Evolutionary conservation across 176 grass and related monocot species (phyloP).

Genomic region (Chloris gayana): DNA sequence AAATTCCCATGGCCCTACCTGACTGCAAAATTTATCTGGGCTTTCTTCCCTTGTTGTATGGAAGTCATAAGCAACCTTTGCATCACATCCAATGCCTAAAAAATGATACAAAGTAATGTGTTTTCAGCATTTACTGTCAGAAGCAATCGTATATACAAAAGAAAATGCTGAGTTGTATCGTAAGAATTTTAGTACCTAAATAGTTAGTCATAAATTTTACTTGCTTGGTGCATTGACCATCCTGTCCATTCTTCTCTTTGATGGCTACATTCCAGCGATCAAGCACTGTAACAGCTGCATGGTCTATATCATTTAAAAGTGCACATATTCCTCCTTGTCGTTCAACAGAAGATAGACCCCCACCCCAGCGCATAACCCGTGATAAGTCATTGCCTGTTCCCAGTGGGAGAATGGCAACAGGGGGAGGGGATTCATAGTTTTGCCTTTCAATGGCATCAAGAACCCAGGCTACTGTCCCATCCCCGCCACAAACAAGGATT

Average conservation of each 20-base stretch:
- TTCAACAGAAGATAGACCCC: constrained; percentile 81
- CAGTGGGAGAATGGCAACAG: constrained; percentile 91
- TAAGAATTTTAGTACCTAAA: constrained; percentile 55
- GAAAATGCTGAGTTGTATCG: constrained; percentile 5
- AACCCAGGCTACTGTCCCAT: constrained; percentile 91
- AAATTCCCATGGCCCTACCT: constrained; percentile 42
- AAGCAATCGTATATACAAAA: constrained; percentile 15
- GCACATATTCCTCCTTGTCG: constrained; percentile 72
- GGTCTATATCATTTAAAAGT: constrained; percentile 78
- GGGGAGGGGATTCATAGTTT: constrained; percentile 89
- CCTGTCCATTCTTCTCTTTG: constrained; percentile 49
- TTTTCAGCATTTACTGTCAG: neutral
- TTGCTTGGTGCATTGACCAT: constrained; percentile 58
- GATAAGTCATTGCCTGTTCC: constrained; percentile 95
- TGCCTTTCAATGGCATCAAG: constrained; percentile 84
- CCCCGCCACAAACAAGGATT: constrained; percentile 95
- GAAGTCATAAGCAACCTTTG: constrained; percentile 95
- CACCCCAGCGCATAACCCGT: constrained; percentile 78
- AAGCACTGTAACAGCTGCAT: constrained; percentile 78
- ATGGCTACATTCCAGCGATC: constrained; percentile 89
- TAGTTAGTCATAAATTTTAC: constrained; percentile 97
- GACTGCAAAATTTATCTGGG: constrained; percentile 85
- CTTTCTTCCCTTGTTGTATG: constrained; percentile 83
- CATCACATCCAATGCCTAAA: constrained; percentile 96
- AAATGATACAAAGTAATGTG: constrained; percentile 24